These are phyloP conservation scores for Boechera stricta DNA, from an alignment of 345 rosid species.

Conservation along the genomic window DNA sequence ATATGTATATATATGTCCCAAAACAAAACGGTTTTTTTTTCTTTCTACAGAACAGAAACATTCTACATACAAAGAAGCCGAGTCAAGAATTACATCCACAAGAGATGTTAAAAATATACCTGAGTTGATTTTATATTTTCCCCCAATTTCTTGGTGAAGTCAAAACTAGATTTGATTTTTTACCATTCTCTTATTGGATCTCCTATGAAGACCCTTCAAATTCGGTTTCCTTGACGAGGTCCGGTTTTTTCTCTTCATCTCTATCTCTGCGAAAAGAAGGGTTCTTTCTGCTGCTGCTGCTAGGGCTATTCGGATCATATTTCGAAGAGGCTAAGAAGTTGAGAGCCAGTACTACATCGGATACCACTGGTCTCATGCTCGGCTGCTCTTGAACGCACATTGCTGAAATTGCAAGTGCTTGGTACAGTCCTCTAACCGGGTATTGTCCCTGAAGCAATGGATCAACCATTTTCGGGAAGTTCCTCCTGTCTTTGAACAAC, in stretches of 20 bases:
- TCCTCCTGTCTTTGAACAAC: constrained; percentile 78
- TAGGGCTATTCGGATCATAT: constrained; percentile 52
- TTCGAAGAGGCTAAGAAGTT: constrained; percentile 74
- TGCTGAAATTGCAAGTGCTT: constrained; percentile 90
- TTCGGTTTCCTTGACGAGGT: constrained; percentile 35
- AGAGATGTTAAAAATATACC: constrained; percentile 36
- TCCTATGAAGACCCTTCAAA: constrained; percentile 35
- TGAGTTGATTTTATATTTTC: neutral
- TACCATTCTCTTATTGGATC: neutral
- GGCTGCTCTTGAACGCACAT: constrained; percentile 98
- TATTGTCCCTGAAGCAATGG: constrained; percentile 77
- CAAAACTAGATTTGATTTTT: constrained; percentile 27
- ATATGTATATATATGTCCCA: constrained; percentile 29
- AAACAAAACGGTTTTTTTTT: constrained; percentile 34
- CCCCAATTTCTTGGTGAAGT: constrained; percentile 25
- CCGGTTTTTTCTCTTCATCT: constrained; percentile 26
- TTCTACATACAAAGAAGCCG: constrained; percentile 45
- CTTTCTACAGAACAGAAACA: constrained; percentile 36
- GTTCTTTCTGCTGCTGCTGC: constrained; percentile 45
- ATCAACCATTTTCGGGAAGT: constrained; percentile 75
- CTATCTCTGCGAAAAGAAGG: constrained; percentile 14
- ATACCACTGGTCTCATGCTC: constrained; percentile 69
- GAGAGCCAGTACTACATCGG: constrained; percentile 84
- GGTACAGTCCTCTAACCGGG: constrained; percentile 80
- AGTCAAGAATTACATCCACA: constrained; percentile 53